Evolutionary conservation across 1,284 basidiomycete genomes (phyloP).

Genomic region (Polyporus tsugae): DNA sequence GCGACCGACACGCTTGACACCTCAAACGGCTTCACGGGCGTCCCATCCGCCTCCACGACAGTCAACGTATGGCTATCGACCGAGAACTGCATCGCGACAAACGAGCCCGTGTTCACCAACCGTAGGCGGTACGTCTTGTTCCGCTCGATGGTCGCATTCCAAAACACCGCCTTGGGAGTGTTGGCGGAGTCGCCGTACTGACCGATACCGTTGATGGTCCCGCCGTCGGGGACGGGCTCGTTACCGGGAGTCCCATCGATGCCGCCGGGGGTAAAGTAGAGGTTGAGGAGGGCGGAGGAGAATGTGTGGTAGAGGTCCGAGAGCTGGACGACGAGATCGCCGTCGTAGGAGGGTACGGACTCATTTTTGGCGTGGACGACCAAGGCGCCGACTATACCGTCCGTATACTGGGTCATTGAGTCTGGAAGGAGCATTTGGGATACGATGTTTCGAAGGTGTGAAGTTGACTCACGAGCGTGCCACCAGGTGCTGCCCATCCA

Average conservation of each 20-base stretch:
- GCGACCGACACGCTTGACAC: slow-evolving; percentile 49
- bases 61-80: slow-evolving; percentile 54
- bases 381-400: slow-evolving; percentile 53
- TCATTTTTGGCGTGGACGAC: slow-evolving; percentile 38
- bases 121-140: slow-evolving; percentile 55
- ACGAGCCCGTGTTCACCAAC: slow-evolving; percentile 58
- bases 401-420: slow-evolving; percentile 49
- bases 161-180: slow-evolving; percentile 39
- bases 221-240: slow-evolving; percentile 51
- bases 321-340: slow-evolving; percentile 46
- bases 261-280: slow-evolving; percentile 43
- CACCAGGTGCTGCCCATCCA: slow-evolving; percentile 36
- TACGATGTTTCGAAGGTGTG: background rate
- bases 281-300: slow-evolving; percentile 39
- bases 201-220: slow-evolving; percentile 48
- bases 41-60: slow-evolving; percentile 57
- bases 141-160: slow-evolving; percentile 32
- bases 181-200: slow-evolving; percentile 36
- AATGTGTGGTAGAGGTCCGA: slow-evolving; percentile 48
- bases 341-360: slow-evolving; percentile 43
- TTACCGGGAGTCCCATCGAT: slow-evolving; percentile 45
- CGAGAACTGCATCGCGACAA: slow-evolving; percentile 52
- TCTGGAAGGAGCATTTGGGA: slow-evolving; percentile 33
- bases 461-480: slow-evolving; percentile 32
- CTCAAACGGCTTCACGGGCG: slow-evolving; percentile 46